Evolutionary conservation across 495 filamentous ascomycete genomes (phyloP).

Genomic region (Penicillium mononematosum): DNA sequence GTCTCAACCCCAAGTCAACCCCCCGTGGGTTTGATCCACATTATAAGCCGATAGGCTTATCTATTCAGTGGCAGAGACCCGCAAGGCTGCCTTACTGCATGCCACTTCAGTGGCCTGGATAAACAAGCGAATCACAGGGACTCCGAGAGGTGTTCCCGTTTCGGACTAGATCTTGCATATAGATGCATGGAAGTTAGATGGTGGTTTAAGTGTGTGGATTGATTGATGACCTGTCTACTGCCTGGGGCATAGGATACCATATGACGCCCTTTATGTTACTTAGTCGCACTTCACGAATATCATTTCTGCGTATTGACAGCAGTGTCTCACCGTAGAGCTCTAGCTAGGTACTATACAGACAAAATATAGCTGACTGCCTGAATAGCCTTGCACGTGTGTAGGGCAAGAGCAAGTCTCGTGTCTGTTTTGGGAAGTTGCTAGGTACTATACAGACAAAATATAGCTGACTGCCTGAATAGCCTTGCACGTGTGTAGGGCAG

Average conservation of each 20-base stretch:
- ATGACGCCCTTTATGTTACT: conserved; percentile 1
- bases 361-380: too few species aligned
- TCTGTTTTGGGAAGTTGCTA: too few species aligned
- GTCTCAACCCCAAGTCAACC: background rate
- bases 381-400: background rate
- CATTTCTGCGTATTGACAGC: background rate
- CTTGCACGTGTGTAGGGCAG: background rate
- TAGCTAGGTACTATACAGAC: too few species aligned
- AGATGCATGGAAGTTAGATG: conserved; percentile 1
- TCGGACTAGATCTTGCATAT: background rate
- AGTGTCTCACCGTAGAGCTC: background rate
- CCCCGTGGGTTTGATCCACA: background rate
- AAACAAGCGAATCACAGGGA: background rate
- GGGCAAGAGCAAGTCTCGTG: background rate
- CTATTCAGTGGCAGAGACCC: background rate
- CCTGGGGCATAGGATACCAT: conserved; percentile 1
- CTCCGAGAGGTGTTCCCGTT: too few species aligned
- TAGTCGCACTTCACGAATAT: conserved; percentile 6
- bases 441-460: too few species aligned
- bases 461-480: too few species aligned
- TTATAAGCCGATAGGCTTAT: background rate
- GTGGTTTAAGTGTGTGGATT: background rate
- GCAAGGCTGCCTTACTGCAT: background rate
- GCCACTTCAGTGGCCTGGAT: background rate
- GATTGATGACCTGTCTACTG: conserved; percentile 1